A percentile compares a stretch with the other conserved stretches of the same genome.
phyloP scores from a whole-genome alignment of 805 yeast species.

The Saccharomycopsis fermentans region DNA sequence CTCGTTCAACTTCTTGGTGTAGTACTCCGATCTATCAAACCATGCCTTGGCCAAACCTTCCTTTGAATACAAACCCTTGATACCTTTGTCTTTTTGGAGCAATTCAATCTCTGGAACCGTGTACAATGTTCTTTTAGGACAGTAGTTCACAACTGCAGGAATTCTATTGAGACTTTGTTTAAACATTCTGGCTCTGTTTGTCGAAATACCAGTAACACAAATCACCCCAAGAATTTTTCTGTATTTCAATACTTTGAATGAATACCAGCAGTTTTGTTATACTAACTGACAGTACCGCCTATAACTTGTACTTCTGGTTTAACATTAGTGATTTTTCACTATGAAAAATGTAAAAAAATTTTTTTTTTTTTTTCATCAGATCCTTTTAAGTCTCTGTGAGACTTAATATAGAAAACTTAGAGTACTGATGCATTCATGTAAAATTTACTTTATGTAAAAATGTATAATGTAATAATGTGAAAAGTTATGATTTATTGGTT shows the following conservation, averaged over 20 bases:
- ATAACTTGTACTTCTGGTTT: too few species aligned
- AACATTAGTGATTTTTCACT: too few species aligned
- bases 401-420: too few species aligned
- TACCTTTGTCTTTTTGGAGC: slow-evolving; percentile 28
- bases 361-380: too few species aligned
- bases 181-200: background rate
- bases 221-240: too few species aligned
- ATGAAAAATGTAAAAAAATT: too few species aligned
- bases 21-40: slow-evolving; percentile 33
- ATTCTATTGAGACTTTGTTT: background rate
- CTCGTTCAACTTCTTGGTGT: slow-evolving; percentile 32
- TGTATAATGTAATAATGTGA: background rate
- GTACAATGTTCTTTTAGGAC: slow-evolving; percentile 8
- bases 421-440: too few species aligned
- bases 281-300: too few species aligned
- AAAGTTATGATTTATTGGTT: background rate
- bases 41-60: slow-evolving; percentile 42
- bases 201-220: background rate
- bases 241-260: too few species aligned
- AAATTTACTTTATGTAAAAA: background rate
- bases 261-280: too few species aligned
- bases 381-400: too few species aligned
- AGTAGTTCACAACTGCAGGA: background rate
- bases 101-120: slow-evolving; percentile 20
- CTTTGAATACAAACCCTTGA: slow-evolving; percentile 40